Evolutionary conservation across 495 filamentous ascomycete genomes (phyloP), one percentile per base, ranked within the genome.

Genomic region (Xylaria longipes): DNA sequence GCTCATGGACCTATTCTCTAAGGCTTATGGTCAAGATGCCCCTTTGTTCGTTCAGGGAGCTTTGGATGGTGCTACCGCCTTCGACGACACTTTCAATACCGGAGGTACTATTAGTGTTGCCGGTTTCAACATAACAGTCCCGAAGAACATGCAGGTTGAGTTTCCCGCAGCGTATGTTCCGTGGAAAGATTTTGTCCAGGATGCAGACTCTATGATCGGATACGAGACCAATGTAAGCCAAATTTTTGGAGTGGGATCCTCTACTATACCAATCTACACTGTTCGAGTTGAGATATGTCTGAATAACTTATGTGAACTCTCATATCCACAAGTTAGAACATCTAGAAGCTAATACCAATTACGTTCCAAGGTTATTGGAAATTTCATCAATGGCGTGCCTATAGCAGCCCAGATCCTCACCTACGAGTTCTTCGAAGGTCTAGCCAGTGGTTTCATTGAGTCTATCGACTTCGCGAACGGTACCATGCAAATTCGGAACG

Each of bases 141-240:
- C 82, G 31, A 74, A 83, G 75, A 84, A 84, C 70, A 62, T 83
- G 43, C 73, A 80, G 11, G 80, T 80, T 22, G 77, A 81, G n/a
- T 82, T 84, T 46, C 82, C 82, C 0, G 80, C 77, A 0, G 75
- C 80, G 0, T 84, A 76, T 62, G 77, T 83, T 5, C 77, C 81
- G 0, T 84, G 82, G 75, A 75, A 72, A 22, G 73, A 83, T 2
- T 79, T 84, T 60, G 78, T 74, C 27, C 73, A 45, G 1, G 73
- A 73, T 41, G 65, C 75, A 33, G 41, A 69, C 0, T 58, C 73
- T 12, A 71, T 78, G 20, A 57, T 70, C 3, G 80, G 80, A 1
- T 78, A 75, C 20, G 82, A 83, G 70, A 75, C 80, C 9, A 79
- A 72, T 31, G 79, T 77, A 61, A 74, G 76, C 68, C 60, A 5